Evolutionary conservation across 805 yeast species (phyloP).

Genomic region (Saccharomycopsis olivae): DNA sequence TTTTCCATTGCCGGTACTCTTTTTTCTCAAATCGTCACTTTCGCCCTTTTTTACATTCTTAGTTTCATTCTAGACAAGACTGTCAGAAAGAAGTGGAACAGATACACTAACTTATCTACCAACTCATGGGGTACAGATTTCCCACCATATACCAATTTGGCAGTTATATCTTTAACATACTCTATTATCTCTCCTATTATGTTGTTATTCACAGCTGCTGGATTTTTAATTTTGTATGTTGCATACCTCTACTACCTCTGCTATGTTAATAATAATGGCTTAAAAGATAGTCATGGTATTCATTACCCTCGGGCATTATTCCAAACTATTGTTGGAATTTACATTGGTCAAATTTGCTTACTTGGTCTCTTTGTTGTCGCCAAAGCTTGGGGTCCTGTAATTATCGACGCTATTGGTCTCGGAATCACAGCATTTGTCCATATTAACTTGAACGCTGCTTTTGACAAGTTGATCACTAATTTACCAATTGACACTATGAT

Average conservation of each 20-base stretch:
- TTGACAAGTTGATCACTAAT: conserved; percentile 45
- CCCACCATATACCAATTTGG: conserved; percentile 66
- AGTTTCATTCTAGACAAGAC: conserved; percentile 51
- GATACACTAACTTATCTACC: conserved; percentile 44
- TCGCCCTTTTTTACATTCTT: conserved; percentile 48
- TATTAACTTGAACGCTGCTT: conserved; percentile 50
- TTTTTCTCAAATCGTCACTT: conserved; percentile 48
- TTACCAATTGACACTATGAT: conserved; percentile 68
- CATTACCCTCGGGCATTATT: conserved; percentile 82
- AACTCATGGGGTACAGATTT: conserved; percentile 66
- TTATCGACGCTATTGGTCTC: conserved; percentile 57
- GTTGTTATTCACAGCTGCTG: conserved; percentile 57
- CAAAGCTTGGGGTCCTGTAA: conserved; percentile 92
- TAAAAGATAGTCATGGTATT: conserved; percentile 67
- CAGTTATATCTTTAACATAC: conserved; percentile 57
- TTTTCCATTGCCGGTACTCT: conserved; percentile 55
- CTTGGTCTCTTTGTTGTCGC: conserved; percentile 83
- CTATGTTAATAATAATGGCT: conserved; percentile 50
- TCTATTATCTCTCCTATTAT: conserved; percentile 76
- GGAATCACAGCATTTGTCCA: conserved; percentile 63
- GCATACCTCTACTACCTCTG: conserved; percentile 71
- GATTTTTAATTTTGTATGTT: conserved; percentile 62
- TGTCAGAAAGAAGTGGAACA: conserved; percentile 53
- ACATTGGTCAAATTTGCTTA: conserved; percentile 77
- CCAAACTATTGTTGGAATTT: conserved; percentile 82